Conservation (phyloP, 371 early-diverging fungal species). For the Quaeritorhiza haematococci region DNA sequence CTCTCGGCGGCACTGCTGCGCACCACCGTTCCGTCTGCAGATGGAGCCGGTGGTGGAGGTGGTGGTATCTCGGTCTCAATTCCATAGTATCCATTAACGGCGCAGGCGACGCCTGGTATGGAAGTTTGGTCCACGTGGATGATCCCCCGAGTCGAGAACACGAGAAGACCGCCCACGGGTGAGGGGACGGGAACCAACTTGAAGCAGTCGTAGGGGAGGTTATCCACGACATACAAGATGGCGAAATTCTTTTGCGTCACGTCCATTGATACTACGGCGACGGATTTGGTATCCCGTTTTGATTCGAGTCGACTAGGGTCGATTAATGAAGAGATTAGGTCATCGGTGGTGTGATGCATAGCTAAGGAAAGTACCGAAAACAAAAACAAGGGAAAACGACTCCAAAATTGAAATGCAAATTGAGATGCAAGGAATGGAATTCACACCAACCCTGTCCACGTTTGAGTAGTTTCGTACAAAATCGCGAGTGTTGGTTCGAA, state of each 20-base stretch:
- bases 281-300: slow-evolving; percentile 68
- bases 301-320: slow-evolving; percentile 55
- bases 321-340: neutral
- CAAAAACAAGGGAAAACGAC: too few species aligned
- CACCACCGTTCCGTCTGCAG: neutral
- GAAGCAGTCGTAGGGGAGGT: slow-evolving; percentile 78
- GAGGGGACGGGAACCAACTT: slow-evolving; percentile 69
- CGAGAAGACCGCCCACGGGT: slow-evolving; percentile 83
- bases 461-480: slow-evolving; percentile 71
- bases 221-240: slow-evolving; percentile 69
- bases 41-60: slow-evolving; percentile 18
- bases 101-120: slow-evolving; percentile 62
- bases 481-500: slow-evolving; percentile 92
- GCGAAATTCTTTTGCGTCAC: slow-evolving; percentile 67
- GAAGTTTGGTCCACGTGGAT: slow-evolving; percentile 84
- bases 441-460: slow-evolving; percentile 79
- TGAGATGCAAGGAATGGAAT: neutral
- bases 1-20: slow-evolving; percentile 10
- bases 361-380: too few species aligned
- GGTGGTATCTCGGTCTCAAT: slow-evolving; percentile 26
- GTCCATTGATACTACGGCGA: slow-evolving; percentile 85
- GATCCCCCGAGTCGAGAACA: slow-evolving; percentile 72
- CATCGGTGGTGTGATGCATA: too few species aligned
- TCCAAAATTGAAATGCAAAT: neutral
- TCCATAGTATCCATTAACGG: slow-evolving; percentile 61